Evolutionary conservation across 768 basidiomycete species (phyloP), one percentile per base, ranked within the genome.

Genomic region (Podaxis pistillaris): DNA sequence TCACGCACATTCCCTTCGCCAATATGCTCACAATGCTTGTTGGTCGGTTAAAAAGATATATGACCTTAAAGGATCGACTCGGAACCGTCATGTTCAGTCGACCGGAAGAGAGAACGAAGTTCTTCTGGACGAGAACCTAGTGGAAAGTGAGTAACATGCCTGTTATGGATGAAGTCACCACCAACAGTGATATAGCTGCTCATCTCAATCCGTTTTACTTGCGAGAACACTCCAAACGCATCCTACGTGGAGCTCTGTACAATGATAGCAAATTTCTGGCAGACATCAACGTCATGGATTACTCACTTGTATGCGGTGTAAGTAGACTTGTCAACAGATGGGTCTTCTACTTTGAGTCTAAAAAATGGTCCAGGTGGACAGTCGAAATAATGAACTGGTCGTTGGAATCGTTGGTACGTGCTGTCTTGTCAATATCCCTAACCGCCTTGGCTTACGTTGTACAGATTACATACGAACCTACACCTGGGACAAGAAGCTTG

Each of bases 401-500:
- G 84, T 96, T 49, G 97, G 97, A 22, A 98, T 99, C 41, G 94
- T 99, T 59, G 96, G 96, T 91, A 75, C 70, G 95, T 79, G 5
- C 1, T 13, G n/a, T 9, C 26, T 41, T 26, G 3, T 50, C 41
- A 15, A 40, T 17, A 36, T 17, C 11, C 19, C 19, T 19, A 22
- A 67, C 11, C 66, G 61, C 15, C 44, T 57, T 13, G 28, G 13
- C 12, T 41, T n/a, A 33, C 54, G 2, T 56, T 54, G 26, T 12
- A 4, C 59, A 96, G 94, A 97, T 73, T 97, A 94, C 70, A 93
- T 96, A 66, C 90, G 95, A 8, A 95, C 94, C 3, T 96, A 96
- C 70, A 96, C 94, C 0, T 97, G 94, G 94, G 97, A 99, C 78
- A 99, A 99, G 79, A 95, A 94, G 68, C 78, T 99, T 17, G 97